Evolutionary conservation across 352 stramenopile species (phyloP).

Genomic region (Phytophthora uliginosa): DNA sequence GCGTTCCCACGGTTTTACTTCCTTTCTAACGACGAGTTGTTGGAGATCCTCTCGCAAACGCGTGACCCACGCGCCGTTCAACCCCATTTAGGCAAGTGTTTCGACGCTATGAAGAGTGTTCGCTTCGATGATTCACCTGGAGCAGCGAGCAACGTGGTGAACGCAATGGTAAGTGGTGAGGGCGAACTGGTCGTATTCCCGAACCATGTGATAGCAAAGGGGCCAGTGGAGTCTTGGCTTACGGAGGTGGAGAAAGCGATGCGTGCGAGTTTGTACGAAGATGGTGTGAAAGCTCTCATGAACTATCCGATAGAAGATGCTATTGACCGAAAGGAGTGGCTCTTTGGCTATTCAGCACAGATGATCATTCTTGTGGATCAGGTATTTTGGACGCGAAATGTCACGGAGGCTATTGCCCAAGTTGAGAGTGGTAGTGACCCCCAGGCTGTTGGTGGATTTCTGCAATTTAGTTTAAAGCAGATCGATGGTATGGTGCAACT

Average conservation of each 20-base stretch:
- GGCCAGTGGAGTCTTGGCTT: conserved; percentile 91
- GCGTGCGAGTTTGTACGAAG: conserved; percentile 87
- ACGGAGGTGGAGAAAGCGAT: conserved; percentile 92
- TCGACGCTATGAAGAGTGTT: conserved; percentile 95
- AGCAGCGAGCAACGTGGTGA: conserved; percentile 63
- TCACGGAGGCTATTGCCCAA: conserved; percentile 82
- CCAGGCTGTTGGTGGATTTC: conserved; percentile 82
- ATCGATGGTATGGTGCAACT: conserved; percentile 95
- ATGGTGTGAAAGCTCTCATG: conserved; percentile 84
- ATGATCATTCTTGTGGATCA: conserved; percentile 93
- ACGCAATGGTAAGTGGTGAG: conserved; percentile 88
- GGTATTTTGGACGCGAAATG: conserved; percentile 93
- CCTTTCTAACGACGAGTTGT: conserved; percentile 92
- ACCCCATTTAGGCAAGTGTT: conserved; percentile 93
- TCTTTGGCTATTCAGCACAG: conserved; percentile 91
- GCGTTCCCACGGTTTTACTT: conserved; percentile 95
- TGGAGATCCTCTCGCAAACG: conserved; percentile 94
- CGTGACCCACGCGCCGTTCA: conserved; percentile 91
- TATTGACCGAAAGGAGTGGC: conserved; percentile 91
- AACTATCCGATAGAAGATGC: conserved; percentile 91
- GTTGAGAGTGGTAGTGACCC: conserved; percentile 76
- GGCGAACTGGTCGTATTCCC: conserved; percentile 89
- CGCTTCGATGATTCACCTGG: conserved; percentile 74
- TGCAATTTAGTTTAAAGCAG: conserved; percentile 92
- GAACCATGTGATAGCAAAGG: conserved; percentile 78